Evolutionary conservation across 345 rosid genomes (phyloP), one percentile per base, ranked within the genome.

Genomic region (Balakata baccata): DNA sequence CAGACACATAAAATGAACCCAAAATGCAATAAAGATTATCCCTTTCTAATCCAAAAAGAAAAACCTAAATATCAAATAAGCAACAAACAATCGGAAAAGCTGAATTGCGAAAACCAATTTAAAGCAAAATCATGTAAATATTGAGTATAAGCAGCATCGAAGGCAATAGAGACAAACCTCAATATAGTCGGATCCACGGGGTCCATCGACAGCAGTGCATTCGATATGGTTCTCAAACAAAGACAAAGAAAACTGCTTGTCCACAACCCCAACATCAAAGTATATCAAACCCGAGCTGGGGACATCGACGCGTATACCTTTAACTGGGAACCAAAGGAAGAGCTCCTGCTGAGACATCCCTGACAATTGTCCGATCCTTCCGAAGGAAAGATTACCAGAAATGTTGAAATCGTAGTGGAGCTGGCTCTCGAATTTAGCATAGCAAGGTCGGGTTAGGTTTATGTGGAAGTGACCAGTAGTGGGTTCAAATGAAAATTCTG

Each of bases 341-440:
- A 80, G 74, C 56, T 80, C 83, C 77, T 80, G 83, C 74, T 75
- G 79, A 46, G 79, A 66, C 20, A 80, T 23, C 8, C 83, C 83
- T 7, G 79, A 71, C 25, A 80, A 52, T 0, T 46, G 53, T 0
- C 65, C 74, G 67, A 80, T 80, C 65, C 52, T 39, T 17, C 79
- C 83, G 12, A 46, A 43, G 9, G 75, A 69, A 9, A 76, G 51
- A 41, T 22, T 13, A 39, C 80, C 80, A 17, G 83, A 76, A 52
- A 80, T 70, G 69, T 68, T 76, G 58, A 74, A 69, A 47, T 80
- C 83, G 69, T 76, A 80, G 61, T 77, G 83, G 5, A 80, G 64
- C 67, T 72, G 75, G 75, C 38, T 80, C 78, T 80, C 77, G 51
- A 77, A 73, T 57, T 76, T 68, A 49, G 80, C 77, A 43, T 80